These are phyloP conservation scores for Thelonectria olida DNA, from an alignment of 2,329 filamentous ascomycete species.

Conservation along the genomic window DNA sequence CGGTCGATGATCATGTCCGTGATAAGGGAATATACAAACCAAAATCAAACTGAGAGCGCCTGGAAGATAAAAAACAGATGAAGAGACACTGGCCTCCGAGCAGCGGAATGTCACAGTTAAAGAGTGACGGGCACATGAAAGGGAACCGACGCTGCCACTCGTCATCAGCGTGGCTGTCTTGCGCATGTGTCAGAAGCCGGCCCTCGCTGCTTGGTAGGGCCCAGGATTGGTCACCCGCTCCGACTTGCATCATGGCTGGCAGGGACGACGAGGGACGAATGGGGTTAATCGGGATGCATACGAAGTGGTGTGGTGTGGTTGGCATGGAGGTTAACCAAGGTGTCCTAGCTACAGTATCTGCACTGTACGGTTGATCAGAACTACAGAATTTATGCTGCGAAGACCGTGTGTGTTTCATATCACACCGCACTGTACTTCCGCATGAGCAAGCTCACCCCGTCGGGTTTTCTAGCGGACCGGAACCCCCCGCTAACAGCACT, in stretches of 20 bases:
- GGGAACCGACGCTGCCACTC: constrained; percentile 4
- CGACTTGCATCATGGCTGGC: constrained; percentile 10
- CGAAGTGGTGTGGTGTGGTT: constrained; percentile 21
- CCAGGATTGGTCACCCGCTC: constrained; percentile 14
- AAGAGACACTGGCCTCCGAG: neutral
- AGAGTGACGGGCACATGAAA: neutral
- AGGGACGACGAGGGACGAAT: constrained; percentile 13
- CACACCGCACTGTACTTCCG: neutral
- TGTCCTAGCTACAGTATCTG: constrained; percentile 6
- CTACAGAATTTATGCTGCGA: neutral
- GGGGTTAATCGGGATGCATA: constrained; percentile 6
- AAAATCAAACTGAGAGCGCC: neutral
- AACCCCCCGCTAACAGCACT: neutral
- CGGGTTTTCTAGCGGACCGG: constrained; percentile 41
- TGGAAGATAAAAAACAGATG: neutral
- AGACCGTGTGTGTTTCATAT: neutral
- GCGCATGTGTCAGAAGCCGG: constrained; percentile 19
- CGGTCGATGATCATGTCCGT: neutral
- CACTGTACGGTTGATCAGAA: neutral
- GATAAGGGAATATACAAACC: neutral
- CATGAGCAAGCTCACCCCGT: neutral
- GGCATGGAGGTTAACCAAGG: neutral
- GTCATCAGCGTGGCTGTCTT: constrained; percentile 18
- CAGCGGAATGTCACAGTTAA: constrained; percentile 5
- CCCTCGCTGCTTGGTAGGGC: constrained; percentile 6